These are phyloP conservation scores for Debaryomyces udenii DNA, from an alignment of 1,139 yeast species.

Conservation along the genomic window DNA sequence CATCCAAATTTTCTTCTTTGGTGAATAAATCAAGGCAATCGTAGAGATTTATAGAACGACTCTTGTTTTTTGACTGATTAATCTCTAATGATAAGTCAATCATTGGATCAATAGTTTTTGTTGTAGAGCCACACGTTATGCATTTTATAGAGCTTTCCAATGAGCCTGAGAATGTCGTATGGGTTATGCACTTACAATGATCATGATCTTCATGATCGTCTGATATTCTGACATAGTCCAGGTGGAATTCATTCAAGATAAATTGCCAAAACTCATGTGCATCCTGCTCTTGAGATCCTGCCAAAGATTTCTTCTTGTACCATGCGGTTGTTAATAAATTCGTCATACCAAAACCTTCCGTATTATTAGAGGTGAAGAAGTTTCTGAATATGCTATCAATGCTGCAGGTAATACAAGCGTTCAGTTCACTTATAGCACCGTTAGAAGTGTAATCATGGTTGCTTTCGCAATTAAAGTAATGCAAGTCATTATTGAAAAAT, in stretches of 20 bases:
- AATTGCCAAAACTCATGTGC: constrained; percentile 98
- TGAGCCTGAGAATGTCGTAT: constrained; percentile 98
- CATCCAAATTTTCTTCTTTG: constrained; percentile 72
- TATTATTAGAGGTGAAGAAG: constrained; percentile 56
- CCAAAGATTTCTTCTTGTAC: constrained; percentile 79
- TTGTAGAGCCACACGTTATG: constrained; percentile 62
- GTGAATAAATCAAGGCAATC: constrained; percentile 81
- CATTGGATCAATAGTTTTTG: constrained; percentile 82
- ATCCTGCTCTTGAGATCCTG: constrained; percentile 96
- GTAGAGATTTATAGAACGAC: constrained; percentile 38
- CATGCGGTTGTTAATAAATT: constrained; percentile 77
- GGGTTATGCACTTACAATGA: constrained; percentile 76
- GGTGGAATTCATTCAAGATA: constrained; percentile 79
- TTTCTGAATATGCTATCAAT: constrained; percentile 74
- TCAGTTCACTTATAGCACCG: constrained; percentile 36
- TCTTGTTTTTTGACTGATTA: constrained; percentile 33
- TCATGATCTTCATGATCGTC: constrained; percentile 16
- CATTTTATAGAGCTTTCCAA: constrained; percentile 90
- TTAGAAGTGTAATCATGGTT: constrained; percentile 20
- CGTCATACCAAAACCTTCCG: constrained; percentile 75
- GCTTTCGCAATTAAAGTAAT: constrained; percentile 44
- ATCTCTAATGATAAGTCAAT: constrained; percentile 86
- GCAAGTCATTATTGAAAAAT: constrained; percentile 68
- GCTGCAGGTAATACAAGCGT: constrained; percentile 80
- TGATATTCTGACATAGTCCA: constrained; percentile 41